Evolutionary conservation across 768 basidiomycete species (phyloP), one percentile per base, ranked within the genome.

Genomic region (Daedaleopsis sinensis): DNA sequence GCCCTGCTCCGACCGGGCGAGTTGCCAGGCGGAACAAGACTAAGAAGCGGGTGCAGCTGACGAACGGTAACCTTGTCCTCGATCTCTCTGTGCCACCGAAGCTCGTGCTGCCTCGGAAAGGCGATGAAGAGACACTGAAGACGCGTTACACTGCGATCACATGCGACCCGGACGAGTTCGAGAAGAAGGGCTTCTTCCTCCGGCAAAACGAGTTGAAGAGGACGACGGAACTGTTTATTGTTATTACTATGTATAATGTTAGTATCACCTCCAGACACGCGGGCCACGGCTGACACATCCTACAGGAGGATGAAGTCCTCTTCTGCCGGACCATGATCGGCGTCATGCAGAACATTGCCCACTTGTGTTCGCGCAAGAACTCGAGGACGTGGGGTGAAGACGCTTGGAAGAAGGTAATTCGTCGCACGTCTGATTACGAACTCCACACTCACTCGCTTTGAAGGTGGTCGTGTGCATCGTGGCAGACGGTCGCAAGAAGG

Each of bases 221-320:
- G 55, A 83, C 88, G 58, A 97, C 94, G 13, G 96, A 98, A 70
- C 72, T 98, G 57, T 91, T 96, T 77, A 90, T 98, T 71, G 92
- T 94, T 59, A 91, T 98, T 68, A 98, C 95, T 23, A 94, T 97
- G 94, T 97, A 90, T 72, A 97, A 97, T 72, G 96, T 96, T 73
- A 71, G 89, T 73, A 24, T 61, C 23, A 52, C 36, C n/a, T n/a
- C 61, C n/a, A 37, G 38, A 2, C 5, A 15, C 27, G 7, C 57
- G 42, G 49, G 36, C 51, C 49, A 49, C 32, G 54, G 58, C 27
- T 38, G 38, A 61, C 27, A 49, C 11, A 39, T 65, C 61, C 21
- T 24, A 12, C 47, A 93, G 91, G 91, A 93, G 77, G 88, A 93
- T 68, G 96, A 98, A 67, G 79, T 94, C 10, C 78, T 97, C 11